Evolutionary conservation across 2,329 filamentous ascomycete genomes (phyloP).

Genomic region (Colletotrichum horii): DNA sequence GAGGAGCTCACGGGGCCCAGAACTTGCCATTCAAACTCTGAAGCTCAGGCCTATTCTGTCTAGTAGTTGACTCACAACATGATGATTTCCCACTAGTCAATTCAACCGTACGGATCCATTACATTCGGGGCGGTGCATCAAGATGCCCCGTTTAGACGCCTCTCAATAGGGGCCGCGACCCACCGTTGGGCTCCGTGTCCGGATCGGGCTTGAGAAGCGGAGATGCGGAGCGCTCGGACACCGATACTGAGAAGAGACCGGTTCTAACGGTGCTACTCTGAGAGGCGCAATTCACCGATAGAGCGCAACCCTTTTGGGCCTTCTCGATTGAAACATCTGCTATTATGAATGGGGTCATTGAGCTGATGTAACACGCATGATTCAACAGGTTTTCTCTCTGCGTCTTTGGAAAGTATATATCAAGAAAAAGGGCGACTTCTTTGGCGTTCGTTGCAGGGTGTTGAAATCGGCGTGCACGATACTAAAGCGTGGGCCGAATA

Average conservation of each 20-base stretch:
- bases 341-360: fast-evolving
- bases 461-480: slow-evolving; percentile 32
- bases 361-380: fast-evolving
- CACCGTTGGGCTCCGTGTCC: not conserved
- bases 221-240: not conserved
- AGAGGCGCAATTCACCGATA: not conserved
- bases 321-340: fast-evolving
- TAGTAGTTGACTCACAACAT: not conserved
- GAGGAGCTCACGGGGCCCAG: not conserved
- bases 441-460: slow-evolving; percentile 29
- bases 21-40: not conserved
- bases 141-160: fast-evolving
- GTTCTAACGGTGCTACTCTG: too few relatives aligned
- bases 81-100: too few relatives aligned
- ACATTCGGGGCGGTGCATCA: not conserved
- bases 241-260: not conserved
- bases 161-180: fast-evolving
- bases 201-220: not conserved
- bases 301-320: fast-evolving
- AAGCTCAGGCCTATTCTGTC: not conserved
- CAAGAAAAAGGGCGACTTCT: slow-evolving; percentile 24
- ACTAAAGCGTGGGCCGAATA: slow-evolving; percentile 31
- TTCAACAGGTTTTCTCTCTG: not conserved
- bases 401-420: slow-evolving; percentile 22
- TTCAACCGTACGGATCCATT: not conserved